Evolutionary conservation across 2,329 filamentous ascomycete genomes (phyloP), one percentile per base, ranked within the genome.

Genomic region (Penicillium capsulatum): DNA sequence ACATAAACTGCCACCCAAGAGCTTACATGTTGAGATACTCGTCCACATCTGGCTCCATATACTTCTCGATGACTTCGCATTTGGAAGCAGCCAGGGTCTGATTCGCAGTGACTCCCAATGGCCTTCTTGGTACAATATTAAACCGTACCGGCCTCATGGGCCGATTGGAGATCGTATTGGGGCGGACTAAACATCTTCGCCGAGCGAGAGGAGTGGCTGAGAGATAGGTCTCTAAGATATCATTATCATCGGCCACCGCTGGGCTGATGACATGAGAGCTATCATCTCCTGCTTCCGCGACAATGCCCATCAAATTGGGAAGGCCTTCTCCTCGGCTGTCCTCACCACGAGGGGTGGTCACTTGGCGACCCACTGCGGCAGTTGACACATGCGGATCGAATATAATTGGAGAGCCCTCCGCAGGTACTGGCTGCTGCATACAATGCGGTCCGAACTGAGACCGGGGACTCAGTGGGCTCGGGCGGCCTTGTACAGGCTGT

Each of bases 141-240:
- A 48, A 38, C 31, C 24, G 51, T 26, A 51, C 50, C 35, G 34
- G 56, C 40, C n/a, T n/a, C n/a, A n/a, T n/a, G n/a, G n/a, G 31
- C 48, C 48, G 9, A 34, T 4, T 53, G 45, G 37, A 48, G 51
- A 4, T 38, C 40, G 3, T 38, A 38, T 26, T 47, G 19, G 54
- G 41, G 24, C 52, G 55, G 45, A 57, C 47, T 20, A 53, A 16
- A 13, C 41, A 40, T n/a, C 45, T 50, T 1, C 48, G 45, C 7
- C 43, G 45, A 2, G 35, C 30, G 15, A 38, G 42, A 7, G 58
- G 43, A 28, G 59, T 50, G 17, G 57, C 51, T 13, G 67, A 68
- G 2, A 79, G 63, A 44, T 78, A 79, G 39, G 72, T 68, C 2
- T 73, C 70, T 5, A 79, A 49, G 2, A 79, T 62, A 19, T 78